Evolutionary conservation across 495 filamentous ascomycete genomes (phyloP), one percentile per base, ranked within the genome.

Genomic region (Aspergillus avenaceus): DNA sequence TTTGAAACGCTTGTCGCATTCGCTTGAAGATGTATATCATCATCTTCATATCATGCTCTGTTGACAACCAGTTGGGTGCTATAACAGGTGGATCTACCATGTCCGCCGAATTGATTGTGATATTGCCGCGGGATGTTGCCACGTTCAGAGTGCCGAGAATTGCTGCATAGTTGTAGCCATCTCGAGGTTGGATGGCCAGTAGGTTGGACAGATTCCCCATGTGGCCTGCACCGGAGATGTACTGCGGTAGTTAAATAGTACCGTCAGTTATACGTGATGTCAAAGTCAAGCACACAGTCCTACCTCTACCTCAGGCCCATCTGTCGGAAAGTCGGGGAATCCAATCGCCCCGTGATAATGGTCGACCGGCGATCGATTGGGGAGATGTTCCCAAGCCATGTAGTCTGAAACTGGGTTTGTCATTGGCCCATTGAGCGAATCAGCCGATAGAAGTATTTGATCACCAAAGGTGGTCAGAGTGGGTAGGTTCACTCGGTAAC

Each of bases 41-140:
- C 8, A 78, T 34, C 16, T 73, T 67, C 2, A 45, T 40, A 50
- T 80, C 78, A 0, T 58, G 46, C 1, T 59, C 55, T 32, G 72
- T 47, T 11, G 54, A 66, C 6, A 80, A 55, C 61, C 66, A 80
- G 48, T 73, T 72, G 0, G 75, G 73, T 46, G 81, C 72, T 53
- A 87, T 77, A 13, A 78, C 45, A 0, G 83, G 84, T 0, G 60
- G 56, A 43, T 74, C 72, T 0, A 41, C 25, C 0, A 69, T 78
- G 50, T 72, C 55, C 8, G 67, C 47, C 0, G 68, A 75, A 3
- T 55, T 48, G 46, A 87, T 72, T 1, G 71, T 78, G 5, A 87
- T 70, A 44, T 67, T 81, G 26, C 84, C 83, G 0, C 80, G 69
- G 0, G 78, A 82, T 1, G 70, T 52, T 0, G 81, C 78, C 0